phyloP scores from a whole-genome alignment of 768 basidiomycete species.

The Boletellus sp. region DNA sequence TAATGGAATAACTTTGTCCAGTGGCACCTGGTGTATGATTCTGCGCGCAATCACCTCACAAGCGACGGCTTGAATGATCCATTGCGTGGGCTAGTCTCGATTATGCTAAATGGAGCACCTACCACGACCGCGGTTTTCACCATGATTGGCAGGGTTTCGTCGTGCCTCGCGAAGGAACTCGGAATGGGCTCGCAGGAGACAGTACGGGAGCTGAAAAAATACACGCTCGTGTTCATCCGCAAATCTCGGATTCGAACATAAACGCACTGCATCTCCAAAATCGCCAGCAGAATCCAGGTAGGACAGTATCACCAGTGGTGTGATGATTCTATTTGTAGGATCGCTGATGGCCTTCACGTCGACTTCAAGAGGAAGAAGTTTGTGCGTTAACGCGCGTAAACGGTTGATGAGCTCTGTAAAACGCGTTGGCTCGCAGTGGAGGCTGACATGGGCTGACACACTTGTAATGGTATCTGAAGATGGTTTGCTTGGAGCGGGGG shows the following conservation, averaged over 20 bases:
- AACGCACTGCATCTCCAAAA: slow-evolving; percentile 74
- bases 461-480: slow-evolving; percentile 75
- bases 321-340: slow-evolving; percentile 81
- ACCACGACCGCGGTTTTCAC: slow-evolving; percentile 82
- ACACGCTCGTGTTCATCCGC: neutral
- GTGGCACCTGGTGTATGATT: slow-evolving; percentile 66
- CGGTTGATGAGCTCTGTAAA: slow-evolving; percentile 73
- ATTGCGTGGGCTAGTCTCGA: neutral
- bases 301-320: slow-evolving; percentile 71
- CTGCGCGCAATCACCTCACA: slow-evolving; percentile 83
- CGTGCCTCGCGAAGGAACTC: slow-evolving; percentile 83
- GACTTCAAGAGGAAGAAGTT: slow-evolving; percentile 79
- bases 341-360: slow-evolving; percentile 60
- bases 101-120: slow-evolving; percentile 15
- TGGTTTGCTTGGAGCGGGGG: slow-evolving; percentile 48
- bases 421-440: neutral
- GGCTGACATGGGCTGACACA: slow-evolving; percentile 33
- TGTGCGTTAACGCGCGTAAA: slow-evolving; percentile 69
- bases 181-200: slow-evolving; percentile 69
- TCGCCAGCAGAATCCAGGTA: slow-evolving; percentile 83
- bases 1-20: slow-evolving; percentile 61
- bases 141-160: slow-evolving; percentile 79
- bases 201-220: slow-evolving; percentile 68
- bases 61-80: slow-evolving; percentile 52
- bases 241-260: neutral